Evolutionary conservation across 768 basidiomycete species (phyloP).

Genomic region (Rubroboletus satanas): DNA sequence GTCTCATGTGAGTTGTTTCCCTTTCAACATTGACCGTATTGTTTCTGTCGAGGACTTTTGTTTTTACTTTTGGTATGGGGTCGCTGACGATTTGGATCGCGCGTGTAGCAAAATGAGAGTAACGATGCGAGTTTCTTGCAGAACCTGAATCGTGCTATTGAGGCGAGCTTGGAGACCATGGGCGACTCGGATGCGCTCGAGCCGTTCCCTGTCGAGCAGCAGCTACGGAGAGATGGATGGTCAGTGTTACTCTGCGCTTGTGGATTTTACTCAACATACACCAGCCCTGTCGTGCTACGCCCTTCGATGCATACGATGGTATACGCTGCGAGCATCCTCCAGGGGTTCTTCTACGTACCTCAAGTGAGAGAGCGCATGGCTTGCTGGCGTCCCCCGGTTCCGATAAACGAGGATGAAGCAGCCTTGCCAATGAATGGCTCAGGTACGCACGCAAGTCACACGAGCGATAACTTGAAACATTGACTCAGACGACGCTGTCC

Average conservation of each 20-base stretch:
- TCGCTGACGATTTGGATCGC: neutral
- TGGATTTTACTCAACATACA: neutral
- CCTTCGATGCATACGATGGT: constrained; percentile 47
- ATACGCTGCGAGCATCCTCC: constrained; percentile 56
- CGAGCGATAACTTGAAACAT: neutral
- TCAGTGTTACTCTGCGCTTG: constrained; percentile 30
- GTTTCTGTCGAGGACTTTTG: neutral
- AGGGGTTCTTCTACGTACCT: constrained; percentile 61
- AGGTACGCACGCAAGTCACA: constrained; percentile 32
- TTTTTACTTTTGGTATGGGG: neutral
- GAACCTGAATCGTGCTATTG: constrained; percentile 63
- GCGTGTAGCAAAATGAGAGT: constrained; percentile 30
- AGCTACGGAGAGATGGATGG: constrained; percentile 56
- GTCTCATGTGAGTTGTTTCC: constrained; percentile 48
- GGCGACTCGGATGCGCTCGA: constrained; percentile 52
- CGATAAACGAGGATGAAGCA: constrained; percentile 15
- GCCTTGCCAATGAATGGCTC: constrained; percentile 31
- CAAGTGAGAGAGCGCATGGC: constrained; percentile 54
- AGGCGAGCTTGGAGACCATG: constrained; percentile 55
- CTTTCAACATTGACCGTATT: neutral
- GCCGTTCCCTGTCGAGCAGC: constrained; percentile 48
- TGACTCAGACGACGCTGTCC: neutral
- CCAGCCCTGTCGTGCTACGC: constrained; percentile 70
- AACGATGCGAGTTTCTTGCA: constrained; percentile 53
- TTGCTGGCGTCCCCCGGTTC: constrained; percentile 32